Percentiles rank a stretch among this genome's conserved stretches.
phyloP scores from a whole-genome alignment of 768 basidiomycete species.

The Dacryopinax primogenitus region DNA sequence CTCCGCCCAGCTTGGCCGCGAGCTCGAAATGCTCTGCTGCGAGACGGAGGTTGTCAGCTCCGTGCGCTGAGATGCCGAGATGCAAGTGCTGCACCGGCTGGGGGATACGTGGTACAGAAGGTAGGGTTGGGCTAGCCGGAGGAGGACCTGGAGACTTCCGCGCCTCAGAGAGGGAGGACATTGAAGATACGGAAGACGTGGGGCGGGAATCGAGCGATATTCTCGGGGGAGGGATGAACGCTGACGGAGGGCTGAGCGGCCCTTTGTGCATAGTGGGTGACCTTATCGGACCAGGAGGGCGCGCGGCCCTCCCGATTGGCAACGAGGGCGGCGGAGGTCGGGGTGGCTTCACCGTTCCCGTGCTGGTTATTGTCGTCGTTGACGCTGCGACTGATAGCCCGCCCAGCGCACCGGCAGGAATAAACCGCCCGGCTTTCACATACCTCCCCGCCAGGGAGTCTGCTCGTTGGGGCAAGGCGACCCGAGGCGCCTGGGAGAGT shows the following conservation, averaged over 20 bases:
- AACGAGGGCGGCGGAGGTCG: neutral
- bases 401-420: neutral
- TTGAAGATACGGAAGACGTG: neutral
- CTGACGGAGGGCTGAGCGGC: neutral
- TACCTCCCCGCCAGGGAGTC: neutral
- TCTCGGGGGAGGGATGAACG: slow-evolving; percentile 8
- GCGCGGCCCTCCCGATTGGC: neutral
- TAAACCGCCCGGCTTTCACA: neutral
- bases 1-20: slow-evolving; percentile 40
- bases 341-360: neutral
- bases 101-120: slow-evolving; percentile 6
- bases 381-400: slow-evolving; percentile 8
- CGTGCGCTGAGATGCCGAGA: slow-evolving; percentile 22
- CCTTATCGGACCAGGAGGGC: neutral
- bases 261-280: neutral
- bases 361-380: slow-evolving; percentile 8
- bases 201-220: neutral
- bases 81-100: slow-evolving; percentile 12
- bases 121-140: slow-evolving; percentile 8
- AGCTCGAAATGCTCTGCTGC: slow-evolving; percentile 22
- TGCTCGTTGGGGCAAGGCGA: neutral
- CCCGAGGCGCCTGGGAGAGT: neutral
- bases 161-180: neutral
- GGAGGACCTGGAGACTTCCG: neutral
- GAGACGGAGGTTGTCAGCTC: slow-evolving; percentile 20